Base-by-base conservation (phyloP, 116 monocot species). In the Iris pallida region DNA sequence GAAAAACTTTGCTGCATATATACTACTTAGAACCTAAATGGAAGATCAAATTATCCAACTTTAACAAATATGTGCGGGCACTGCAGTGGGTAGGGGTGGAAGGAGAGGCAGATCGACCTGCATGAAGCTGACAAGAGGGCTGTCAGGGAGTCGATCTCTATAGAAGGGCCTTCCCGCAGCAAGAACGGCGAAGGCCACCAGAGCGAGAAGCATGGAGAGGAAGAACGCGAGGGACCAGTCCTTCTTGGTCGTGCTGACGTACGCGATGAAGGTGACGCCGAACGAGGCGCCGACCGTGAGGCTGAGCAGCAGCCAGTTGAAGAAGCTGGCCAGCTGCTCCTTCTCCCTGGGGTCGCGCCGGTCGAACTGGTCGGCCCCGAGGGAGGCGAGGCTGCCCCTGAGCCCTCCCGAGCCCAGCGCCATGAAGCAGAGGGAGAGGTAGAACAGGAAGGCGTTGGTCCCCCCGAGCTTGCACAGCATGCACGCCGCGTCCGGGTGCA, bases 381-480 rank as follows among this genome's bases (percentile, higher is more conserved):
- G 59, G 4, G 66, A 42, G 8, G 75, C 49, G 10, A 52, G 48
- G 14, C 59, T 49, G 2, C 75, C 75, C 14, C 75, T 67, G 4
- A 75, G 43, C 11, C 75, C 75, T 75, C 75, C 75, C 19, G 2
- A 59, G 12, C 75, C 75, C 17, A 75, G 10, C 2, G 75, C 75
- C 18, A 75, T 43, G 7, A 75, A 10, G 42, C 43, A 17, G 5
- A 75, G 20, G 8, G 75, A 48, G 10, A 60, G 3, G 64, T 70
- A 70, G 69, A 76, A 76, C 15, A 76, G 47, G 1, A n/a, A n/a
- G 2, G 7, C 30, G 41, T 58, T 64, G 7, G 63, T 8, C 5
- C 76, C 76, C 16, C 57, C 47, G 3, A 70, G 64, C 9, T 57
- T 30, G 55, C 76, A 76, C 12, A 64, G 55, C 45, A 16, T 0